Conservation (phyloP, 108 stramenopile genomes). For the Fistulifera solaris region DNA sequence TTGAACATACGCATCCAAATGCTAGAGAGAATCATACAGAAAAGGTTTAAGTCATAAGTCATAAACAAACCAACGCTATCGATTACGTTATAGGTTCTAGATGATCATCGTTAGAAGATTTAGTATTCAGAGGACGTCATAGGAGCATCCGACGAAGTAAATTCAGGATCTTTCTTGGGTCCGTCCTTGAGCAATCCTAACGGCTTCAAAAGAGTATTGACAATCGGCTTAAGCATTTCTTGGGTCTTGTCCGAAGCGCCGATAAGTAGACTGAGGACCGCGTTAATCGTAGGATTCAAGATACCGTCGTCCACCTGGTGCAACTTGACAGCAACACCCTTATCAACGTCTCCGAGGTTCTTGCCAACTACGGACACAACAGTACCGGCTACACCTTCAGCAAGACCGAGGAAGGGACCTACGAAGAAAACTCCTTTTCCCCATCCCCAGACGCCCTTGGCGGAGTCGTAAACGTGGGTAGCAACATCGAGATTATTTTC, state of each 20-base stretch:
- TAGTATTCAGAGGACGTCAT: no score
- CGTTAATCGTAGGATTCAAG: conserved; percentile 55
- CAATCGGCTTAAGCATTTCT: conserved; percentile 40
- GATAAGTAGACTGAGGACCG: conserved; percentile 31
- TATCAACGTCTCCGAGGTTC: conserved; percentile 27
- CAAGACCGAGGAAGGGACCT: conserved; percentile 37
- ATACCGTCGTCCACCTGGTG: conserved; percentile 43
- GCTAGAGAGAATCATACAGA: no score
- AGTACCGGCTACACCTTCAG: conserved; percentile 59
- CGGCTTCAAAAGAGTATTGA: conserved; percentile 22
- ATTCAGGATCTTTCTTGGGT: conserved; percentile 2
- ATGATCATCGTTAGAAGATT: no score
- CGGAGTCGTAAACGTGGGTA: conserved; percentile 37
- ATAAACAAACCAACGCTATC: no score
- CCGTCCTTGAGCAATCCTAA: conserved; percentile 15
- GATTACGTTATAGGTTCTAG: no score
- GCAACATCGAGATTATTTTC: conserved; percentile 32
- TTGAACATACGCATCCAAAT: conserved; percentile 6
- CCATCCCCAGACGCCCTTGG: conserved; percentile 66
- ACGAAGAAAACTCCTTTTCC: conserved; percentile 58
- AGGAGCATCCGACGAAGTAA: background rate
- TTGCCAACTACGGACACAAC: conserved; percentile 39
- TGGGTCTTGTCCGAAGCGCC: conserved; percentile 45
- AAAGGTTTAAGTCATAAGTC: no score
- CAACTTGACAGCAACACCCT: conserved; percentile 37